Base-by-base conservation (phyloP, 345 rosid species). In the Pistacia vera region DNA sequence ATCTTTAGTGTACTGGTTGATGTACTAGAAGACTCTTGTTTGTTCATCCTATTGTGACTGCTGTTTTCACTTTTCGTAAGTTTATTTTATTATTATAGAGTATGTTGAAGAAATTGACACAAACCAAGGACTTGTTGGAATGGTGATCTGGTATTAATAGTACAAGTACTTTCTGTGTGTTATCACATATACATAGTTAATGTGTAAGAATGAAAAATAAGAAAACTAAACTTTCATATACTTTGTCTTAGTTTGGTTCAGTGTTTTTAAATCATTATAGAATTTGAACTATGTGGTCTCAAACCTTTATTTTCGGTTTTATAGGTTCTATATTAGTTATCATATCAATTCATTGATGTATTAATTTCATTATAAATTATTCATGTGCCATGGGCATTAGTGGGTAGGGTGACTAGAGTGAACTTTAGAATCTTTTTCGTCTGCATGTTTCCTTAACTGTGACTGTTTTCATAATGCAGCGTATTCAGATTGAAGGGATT, bases 401-500 rank as follows among this genome's bases (percentile, higher is more conserved):
- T 52, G 64, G 74, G 57, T 49, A 13, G 55, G 55, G 63, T 58
- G 65, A 70, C 4, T 62, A 11, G 46, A 71, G 65, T 60, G 44
- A 70, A 63, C 30, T 71, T 73, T 28, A 56, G 63, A 11, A 65
- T 69, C 1, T 60, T 56, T 35, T 10, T 58, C 36, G 30, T 78
- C 18, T n/a, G 63, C 63, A 57, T 49, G 18, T 60, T 49, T 82
- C 59, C 68, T 63, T 54, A 9, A 25, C 63, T 72, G 9, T 63
- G 57, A 62, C 62, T 61, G 75, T 38, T 77, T 84, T 75, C 60
- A 30, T 30, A 72, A 75, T 81, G 93, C 92, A 96, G 98, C 97
- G 98, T 66, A 88, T 88, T 74, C 62, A 59, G 74, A 92, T 96
- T 9, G 88, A 87, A 61, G 87, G 79, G 59, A 90, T 96, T 63